Evolutionary conservation across 176 grass and related monocot genomes (phyloP).

Genomic region (Saccharum spontaneum): DNA sequence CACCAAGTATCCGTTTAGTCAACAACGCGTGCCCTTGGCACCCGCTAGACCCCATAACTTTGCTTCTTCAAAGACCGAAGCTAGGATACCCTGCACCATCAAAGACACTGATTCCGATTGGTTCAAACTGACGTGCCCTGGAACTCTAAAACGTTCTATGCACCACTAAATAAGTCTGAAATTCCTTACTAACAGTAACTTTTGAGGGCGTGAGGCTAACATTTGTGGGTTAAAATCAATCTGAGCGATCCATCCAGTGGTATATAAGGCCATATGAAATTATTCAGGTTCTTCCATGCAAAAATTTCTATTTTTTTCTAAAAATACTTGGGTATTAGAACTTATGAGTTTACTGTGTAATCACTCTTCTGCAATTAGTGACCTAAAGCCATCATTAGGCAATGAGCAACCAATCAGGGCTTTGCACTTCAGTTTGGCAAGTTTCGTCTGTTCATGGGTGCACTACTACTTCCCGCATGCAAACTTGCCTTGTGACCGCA

Average conservation of each 20-base stretch:
- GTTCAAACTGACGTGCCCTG: not conserved
- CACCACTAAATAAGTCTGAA: not conserved
- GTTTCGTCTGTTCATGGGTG: constrained; percentile 22
- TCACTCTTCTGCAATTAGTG: not conserved
- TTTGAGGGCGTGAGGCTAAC: not conserved
- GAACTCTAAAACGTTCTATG: not conserved
- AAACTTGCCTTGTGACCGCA: constrained; percentile 7
- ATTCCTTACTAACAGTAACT: not conserved
- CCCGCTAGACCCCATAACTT: too few relatives aligned
- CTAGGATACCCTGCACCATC: too few relatives aligned
- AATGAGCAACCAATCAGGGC: not conserved
- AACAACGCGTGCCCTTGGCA: too few relatives aligned
- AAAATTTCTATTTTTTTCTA: not conserved
- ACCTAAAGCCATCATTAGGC: constrained; percentile 7
- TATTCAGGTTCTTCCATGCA: not conserved
- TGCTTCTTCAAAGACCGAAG: too few relatives aligned
- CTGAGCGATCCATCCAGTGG: not conserved
- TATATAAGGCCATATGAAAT: not conserved
- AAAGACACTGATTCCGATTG: too few relatives aligned
- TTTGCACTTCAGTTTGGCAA: constrained; percentile 15
- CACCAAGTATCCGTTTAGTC: too few relatives aligned
- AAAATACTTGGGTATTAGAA: not conserved
- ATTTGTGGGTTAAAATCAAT: not conserved
- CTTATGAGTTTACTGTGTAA: not conserved
- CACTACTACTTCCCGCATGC: not conserved